These are phyloP conservation scores for Cyberlindnera mycetangii DNA, from an alignment of 805 yeast genomes.

Conservation along the genomic window DNA sequence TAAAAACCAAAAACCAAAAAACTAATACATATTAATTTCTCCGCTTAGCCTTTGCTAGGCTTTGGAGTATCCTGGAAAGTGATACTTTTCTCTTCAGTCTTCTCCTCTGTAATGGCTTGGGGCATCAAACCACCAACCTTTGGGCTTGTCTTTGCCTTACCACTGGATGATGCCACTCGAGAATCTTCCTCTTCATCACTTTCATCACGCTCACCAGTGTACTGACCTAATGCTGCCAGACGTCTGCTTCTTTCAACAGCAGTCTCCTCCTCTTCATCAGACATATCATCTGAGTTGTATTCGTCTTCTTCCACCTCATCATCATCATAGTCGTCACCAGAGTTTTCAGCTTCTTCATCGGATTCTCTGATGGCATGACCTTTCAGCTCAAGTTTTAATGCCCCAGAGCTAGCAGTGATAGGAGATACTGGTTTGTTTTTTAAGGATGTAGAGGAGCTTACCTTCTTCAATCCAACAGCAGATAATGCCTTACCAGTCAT, in stretches of 20 bases:
- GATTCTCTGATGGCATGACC: background rate
- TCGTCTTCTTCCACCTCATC: slow-evolving; percentile 21
- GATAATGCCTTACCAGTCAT: slow-evolving; percentile 42
- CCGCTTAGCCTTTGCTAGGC: slow-evolving; percentile 2
- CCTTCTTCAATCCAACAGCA: slow-evolving; percentile 48
- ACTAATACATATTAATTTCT: background rate
- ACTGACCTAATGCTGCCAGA: slow-evolving; percentile 21
- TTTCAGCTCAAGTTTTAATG: background rate
- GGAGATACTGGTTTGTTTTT: background rate
- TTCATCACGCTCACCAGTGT: slow-evolving; percentile 25
- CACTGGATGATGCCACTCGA: slow-evolving; percentile 24
- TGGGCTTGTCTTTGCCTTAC: slow-evolving; percentile 9
- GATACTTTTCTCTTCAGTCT: slow-evolving; percentile 6
- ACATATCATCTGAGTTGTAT: slow-evolving; percentile 20
- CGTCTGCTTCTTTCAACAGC: slow-evolving; percentile 23
- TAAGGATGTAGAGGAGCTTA: background rate
- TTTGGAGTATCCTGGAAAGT: slow-evolving; percentile 10
- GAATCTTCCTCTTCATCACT: slow-evolving; percentile 32
- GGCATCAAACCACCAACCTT: slow-evolving; percentile 9
- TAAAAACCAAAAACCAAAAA: background rate
- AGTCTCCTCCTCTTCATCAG: slow-evolving; percentile 22
- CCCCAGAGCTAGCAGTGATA: background rate
- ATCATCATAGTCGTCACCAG: slow-evolving; percentile 3
- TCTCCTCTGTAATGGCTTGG: slow-evolving; percentile 27
- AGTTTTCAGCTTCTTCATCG: slow-evolving; percentile 3